phyloP scores from a whole-genome alignment of 2,329 filamentous ascomycete genomes.

The Alternaria rosae region DNA sequence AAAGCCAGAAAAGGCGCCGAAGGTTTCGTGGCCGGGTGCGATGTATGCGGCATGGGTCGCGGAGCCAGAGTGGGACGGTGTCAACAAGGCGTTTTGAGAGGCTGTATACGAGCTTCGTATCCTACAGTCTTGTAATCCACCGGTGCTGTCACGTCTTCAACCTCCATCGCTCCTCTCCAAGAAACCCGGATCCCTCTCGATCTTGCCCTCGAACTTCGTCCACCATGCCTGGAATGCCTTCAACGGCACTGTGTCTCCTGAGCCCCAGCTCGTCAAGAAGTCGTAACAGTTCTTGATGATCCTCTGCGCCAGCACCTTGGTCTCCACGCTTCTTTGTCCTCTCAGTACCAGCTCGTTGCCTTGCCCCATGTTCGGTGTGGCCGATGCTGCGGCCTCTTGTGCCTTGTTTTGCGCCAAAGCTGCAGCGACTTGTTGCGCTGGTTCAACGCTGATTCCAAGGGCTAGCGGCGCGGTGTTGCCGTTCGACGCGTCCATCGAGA shows the following conservation, averaged over 20 bases:
- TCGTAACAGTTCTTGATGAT: conserved; percentile 99
- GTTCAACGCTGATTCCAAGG: conserved; percentile 84
- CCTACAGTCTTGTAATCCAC: background rate
- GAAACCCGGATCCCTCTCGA: conserved; percentile 87
- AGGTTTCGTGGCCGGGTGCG: conserved; percentile 47
- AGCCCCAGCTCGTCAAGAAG: conserved; percentile 87
- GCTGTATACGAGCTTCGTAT: background rate
- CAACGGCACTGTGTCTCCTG: conserved; percentile 84
- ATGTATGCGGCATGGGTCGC: conserved; percentile 35
- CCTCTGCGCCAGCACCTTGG: conserved; percentile 82
- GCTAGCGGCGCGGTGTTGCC: conserved; percentile 57
- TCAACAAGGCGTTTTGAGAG: conserved; percentile 40
- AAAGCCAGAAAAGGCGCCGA: conserved; percentile 51
- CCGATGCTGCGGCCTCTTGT: conserved; percentile 43
- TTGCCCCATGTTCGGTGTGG: conserved; percentile 31
- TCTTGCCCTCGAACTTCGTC: conserved; percentile 89
- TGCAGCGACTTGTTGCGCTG: conserved; percentile 72
- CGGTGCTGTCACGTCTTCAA: conserved; percentile 20
- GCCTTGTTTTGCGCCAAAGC: conserved; percentile 69
- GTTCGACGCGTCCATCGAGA: conserved; percentile 17
- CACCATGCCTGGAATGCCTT: conserved; percentile 98
- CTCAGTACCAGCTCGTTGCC: conserved; percentile 47
- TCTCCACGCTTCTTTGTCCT: conserved; percentile 61
- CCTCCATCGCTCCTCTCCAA: conserved; percentile 73
- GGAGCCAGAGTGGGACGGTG: conserved; percentile 40